These are phyloP conservation scores for Colletotrichum aenigma DNA, from an alignment of 2,329 filamentous ascomycete species.

Conservation along the genomic window DNA sequence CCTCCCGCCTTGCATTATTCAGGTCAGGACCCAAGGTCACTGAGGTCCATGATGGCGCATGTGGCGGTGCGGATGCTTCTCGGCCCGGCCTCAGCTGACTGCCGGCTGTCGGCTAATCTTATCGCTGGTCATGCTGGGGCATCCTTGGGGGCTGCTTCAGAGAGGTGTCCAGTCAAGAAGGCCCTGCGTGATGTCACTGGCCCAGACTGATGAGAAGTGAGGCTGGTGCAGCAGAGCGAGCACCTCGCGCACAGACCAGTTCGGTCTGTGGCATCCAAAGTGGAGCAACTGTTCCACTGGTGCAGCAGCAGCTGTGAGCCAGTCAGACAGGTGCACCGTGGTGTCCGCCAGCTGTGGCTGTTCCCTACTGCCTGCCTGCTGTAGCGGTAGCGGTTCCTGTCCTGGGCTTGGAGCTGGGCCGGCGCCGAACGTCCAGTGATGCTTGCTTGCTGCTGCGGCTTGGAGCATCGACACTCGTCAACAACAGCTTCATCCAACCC, in stretches of 20 bases:
- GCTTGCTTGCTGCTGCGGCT: constrained; percentile 16
- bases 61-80: neutral
- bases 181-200: constrained; percentile 19
- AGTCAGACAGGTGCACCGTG: neutral
- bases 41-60: neutral
- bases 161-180: neutral
- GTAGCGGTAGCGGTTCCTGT: neutral
- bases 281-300: neutral
- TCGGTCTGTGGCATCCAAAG: neutral
- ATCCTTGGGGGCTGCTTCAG: neutral
- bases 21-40: neutral
- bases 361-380: neutral
- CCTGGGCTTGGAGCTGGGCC: constrained; percentile 11
- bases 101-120: constrained; percentile 2
- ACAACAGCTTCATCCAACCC: constrained; percentile 19
- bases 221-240: neutral
- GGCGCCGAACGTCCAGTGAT: constrained; percentile 14
- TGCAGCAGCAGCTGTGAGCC: neutral
- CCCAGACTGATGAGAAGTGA: neutral
- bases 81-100: constrained; percentile 3
- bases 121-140: neutral
- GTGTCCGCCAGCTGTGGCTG: neutral
- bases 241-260: neutral
- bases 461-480: constrained; percentile 13
- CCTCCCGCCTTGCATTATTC: constrained; percentile 7